Base-by-base conservation (phyloP, 2,329 filamentous ascomycete species). In the Clonostachys sp. region DNA sequence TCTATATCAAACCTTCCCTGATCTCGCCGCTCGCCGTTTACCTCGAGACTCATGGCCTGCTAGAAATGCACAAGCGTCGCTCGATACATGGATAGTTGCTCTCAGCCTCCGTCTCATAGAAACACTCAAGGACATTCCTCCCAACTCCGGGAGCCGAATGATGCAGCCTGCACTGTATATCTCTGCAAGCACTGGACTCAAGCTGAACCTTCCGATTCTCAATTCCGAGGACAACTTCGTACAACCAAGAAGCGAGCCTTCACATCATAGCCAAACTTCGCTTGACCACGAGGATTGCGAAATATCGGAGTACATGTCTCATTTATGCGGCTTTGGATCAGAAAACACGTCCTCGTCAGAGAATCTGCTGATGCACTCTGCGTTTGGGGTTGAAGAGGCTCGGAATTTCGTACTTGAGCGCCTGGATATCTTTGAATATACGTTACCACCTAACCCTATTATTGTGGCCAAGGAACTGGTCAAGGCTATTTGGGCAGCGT, bases 391-490 rank as follows among this genome's bases (percentile, higher is more conserved):
- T 2, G 65, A 62, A 12, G 62, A 61, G 18, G 68, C 69, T 2
- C 64, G 70, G 2, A 59, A 62, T 14, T 68, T 71, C 45, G 55
- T 72, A 16, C 65, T 69, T 57, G 58, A 59, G 2, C 54, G 70
- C 3, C 55, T 72, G 3, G 61, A 62, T 5, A 62, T 67, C 18
- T 43, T 72, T 24, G 69, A 72, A 50, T 59, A 62, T 12, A 68
- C 53, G 17, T 49, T 72, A 7, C 70, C 67, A 4, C 70, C 70
- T 3, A 67, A 66, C 10, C 70, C 70, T 2, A 68, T 72, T 2
- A 53, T 59, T 1, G 66, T 72, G n/a, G 70, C 70, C 2, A 69
- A 68, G 50, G 57, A 69, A 40, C 57, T 72, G 2, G 59, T 72
- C 9, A 65, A 61, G n/a, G 62, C 66, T 0, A 65, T 72, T 2